Percentiles rank a stretch among this genome's conserved stretches.
Evolutionary conservation across 2,329 filamentous ascomycete genomes (phyloP).

Genomic region (Fusarium sp.): DNA sequence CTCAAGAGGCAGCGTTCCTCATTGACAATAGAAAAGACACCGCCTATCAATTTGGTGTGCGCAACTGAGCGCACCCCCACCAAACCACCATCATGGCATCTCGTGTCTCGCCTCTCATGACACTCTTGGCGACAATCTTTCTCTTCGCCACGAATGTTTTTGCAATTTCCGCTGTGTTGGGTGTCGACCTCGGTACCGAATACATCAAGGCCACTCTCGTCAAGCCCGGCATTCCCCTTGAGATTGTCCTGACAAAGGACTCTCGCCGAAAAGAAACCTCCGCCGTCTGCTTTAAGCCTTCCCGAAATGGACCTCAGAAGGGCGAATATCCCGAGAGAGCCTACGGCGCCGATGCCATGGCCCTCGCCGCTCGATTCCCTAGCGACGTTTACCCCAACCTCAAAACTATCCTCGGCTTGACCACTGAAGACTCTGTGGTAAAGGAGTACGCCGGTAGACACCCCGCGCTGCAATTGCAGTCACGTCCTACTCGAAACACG

Average conservation of each 20-base stretch:
- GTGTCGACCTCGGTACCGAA: constrained; percentile 93
- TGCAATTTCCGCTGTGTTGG: constrained; percentile 79
- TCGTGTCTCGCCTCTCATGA: constrained; percentile 52
- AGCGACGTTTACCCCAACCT: constrained; percentile 95
- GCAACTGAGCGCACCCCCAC: constrained; percentile 41
- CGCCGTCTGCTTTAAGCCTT: constrained; percentile 92
- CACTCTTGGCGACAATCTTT: constrained; percentile 54
- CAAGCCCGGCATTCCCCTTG: constrained; percentile 95
- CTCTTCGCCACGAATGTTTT: constrained; percentile 58
- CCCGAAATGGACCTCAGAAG: constrained; percentile 69
- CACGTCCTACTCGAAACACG: constrained; percentile 70
- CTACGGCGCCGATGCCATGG: constrained; percentile 92
- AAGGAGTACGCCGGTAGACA: constrained; percentile 79
- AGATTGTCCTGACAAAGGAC: constrained; percentile 98
- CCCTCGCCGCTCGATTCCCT: constrained; percentile 87
- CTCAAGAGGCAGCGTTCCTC: constrained; percentile 23
- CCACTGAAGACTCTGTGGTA: constrained; percentile 68
- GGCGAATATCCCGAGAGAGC: constrained; percentile 85
- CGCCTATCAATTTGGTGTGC: constrained; percentile 31
- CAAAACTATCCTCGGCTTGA: constrained; percentile 87
- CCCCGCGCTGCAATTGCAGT: constrained; percentile 78
- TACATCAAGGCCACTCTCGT: constrained; percentile 97
- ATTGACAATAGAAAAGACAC: constrained; percentile 23
- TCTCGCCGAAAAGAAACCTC: constrained; percentile 95
- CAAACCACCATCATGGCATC: constrained; percentile 50